phyloP scores from a whole-genome alignment of 2,329 filamentous ascomycete species.

The Graphilbum fragrans region DNA sequence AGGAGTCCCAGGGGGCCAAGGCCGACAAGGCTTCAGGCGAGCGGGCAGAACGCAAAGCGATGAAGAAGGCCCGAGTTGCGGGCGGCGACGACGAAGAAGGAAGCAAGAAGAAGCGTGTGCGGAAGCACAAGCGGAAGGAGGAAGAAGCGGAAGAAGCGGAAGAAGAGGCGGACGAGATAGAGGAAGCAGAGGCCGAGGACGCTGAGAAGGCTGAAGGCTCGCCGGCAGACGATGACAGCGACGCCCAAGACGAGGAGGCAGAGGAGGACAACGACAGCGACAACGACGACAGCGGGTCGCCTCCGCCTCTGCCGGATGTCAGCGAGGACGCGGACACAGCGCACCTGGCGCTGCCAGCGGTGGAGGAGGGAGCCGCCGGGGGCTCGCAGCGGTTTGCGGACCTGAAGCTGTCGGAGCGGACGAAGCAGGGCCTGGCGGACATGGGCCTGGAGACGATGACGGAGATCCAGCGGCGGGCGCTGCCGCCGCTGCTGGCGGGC shows the following conservation, averaged over 20 bases:
- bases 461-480: conserved; percentile 78
- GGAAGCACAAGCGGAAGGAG: background rate
- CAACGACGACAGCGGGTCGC: conserved; percentile 12
- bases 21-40: conserved; percentile 7
- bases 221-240: conserved; percentile 6
- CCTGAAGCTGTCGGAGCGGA: conserved; percentile 76
- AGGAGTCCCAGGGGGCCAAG: conserved; percentile 16
- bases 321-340: conserved; percentile 23
- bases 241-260: conserved; percentile 10
- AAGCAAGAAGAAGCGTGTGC: background rate
- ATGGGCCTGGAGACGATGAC: conserved; percentile 97
- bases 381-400: conserved; percentile 53
- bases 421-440: conserved; percentile 72
- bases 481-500: conserved; percentile 79
- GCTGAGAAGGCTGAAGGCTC: background rate
- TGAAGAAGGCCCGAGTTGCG: conserved; percentile 9
- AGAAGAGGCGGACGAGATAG: conserved; percentile 11
- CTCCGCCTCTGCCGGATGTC: conserved; percentile 1
- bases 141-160: conserved; percentile 9
- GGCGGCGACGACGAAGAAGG: conserved; percentile 3
- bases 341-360: conserved; percentile 39
- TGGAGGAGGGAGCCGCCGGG: conserved; percentile 45
- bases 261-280: conserved; percentile 9
- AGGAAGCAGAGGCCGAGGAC: background rate
- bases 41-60: conserved; percentile 6